Evolutionary conservation across 2,329 filamentous ascomycete species (phyloP), one percentile per base, ranked within the genome.

Genomic region (Stagonosporopsis vannaccii): DNA sequence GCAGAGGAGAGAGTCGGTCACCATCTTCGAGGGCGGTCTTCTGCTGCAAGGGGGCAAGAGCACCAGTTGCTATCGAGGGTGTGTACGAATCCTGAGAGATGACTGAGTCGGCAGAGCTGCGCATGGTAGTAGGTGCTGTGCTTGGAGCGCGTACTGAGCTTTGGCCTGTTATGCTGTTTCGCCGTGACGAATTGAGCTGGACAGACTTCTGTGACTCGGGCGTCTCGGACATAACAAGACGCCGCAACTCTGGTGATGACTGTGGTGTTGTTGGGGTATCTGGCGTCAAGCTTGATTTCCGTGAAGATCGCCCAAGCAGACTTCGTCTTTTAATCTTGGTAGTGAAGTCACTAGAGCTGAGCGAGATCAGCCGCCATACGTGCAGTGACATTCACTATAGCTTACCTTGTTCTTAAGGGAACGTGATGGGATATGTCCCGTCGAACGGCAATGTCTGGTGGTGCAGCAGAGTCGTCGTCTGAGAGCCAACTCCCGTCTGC

Each of bases 1-100:
- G 64, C 4, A 82, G 66, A 8, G 81, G 80, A 50, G 80, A 78
- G 17, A 83, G 71, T 12, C 73, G 71, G 44, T 81, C 78, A 13
- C 67, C 62, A 19, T 80, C 79, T 23, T 81, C 78, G 2, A 71
- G 50, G 1, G 54, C 66, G 2, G 73, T 74, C 45, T 78, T 80
- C 19, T 73, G 75, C 59, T 82, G 81, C n/a, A 82, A 60, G 2
- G 80, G 74, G 6, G 75, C 71, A 17, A 76, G 63, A 6, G 77
- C 60, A 5, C 73, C 73, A 19, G 65, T 71, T 37, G 63, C 55
- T 35, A 73, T 60, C 6, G 75, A 76, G 2, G 72, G 73, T 9
- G 70, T 59, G n/a, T 58, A 43, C 2, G 73, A 75, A 33, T 75
- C 71, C 26, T 69, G 70, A 0, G 75, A 76, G 11, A 70, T 67